Evolutionary conservation across 2,329 filamentous ascomycete genomes (phyloP), one percentile per base, ranked within the genome.

Genomic region (Neonectria coccinea): DNA sequence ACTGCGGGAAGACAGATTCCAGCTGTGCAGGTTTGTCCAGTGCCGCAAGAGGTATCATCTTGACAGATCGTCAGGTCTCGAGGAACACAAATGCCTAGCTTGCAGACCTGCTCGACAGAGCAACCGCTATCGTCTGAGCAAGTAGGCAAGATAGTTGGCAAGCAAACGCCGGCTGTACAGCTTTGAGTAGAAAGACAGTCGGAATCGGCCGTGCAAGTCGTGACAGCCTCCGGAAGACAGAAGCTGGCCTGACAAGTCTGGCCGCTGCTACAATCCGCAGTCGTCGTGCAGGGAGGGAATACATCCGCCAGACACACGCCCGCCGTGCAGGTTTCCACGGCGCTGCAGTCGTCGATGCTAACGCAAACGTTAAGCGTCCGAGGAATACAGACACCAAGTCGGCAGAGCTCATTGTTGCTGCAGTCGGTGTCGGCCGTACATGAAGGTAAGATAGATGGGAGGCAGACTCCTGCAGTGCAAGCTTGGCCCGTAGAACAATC

Each of bases 1-100:
- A 58, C 22, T 4, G 57, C n/a, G 2, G 56, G 31, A 2, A 59
- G 22, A 14, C 61, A 64, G 11, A 64, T 42, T 14, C 59, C 59
- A 2, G 44, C 44, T 5, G 47, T 52, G 16, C 59, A 62, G n/a
- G 27, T 45, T 8, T 57, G 45, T 14, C 39, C 52, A 2, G 14
- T 11, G 7, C 14, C 59, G 16, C 59, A 62, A 7, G 52, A 33
- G 8, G 45, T 27, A 22, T 41, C 27, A 14, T 12, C 44, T 4
- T 62, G n/a, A 11, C 59, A 62, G 2, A 20, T 53, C 7, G 59
- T 8, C 25, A 59, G 57, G 3, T 41, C 31, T 3, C 45, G 39
- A 1, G 57, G 57, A 39, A 59, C 39, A 48, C 57, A 59, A 4
- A 59, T 39, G 11, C 57, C 39, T 11, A 62, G 12, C 39, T 45